phyloP scores from a whole-genome alignment of 2,329 filamentous ascomycete species.

The Coniochaeta ligniaria region DNA sequence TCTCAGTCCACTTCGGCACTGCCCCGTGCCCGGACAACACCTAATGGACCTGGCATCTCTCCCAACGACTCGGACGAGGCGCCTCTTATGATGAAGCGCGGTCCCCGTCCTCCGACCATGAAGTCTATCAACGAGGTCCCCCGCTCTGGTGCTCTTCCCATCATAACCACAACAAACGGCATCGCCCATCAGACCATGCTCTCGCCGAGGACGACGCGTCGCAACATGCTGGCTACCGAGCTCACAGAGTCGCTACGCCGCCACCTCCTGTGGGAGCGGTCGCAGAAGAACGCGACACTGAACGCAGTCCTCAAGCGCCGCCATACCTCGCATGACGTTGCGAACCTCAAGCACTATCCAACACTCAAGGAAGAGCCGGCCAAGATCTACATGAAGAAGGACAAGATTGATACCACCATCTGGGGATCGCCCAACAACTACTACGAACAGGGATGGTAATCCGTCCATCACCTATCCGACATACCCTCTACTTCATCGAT shows the following conservation, averaged over 20 bases:
- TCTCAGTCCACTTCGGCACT: conserved; percentile 60
- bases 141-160: conserved; percentile 66
- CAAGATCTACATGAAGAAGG: conserved; percentile 50
- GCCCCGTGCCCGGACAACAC: neutral
- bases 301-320: conserved; percentile 84
- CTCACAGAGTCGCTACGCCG: conserved; percentile 87
- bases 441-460: conserved; percentile 1
- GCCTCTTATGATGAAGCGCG: conserved; percentile 57
- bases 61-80: conserved; percentile 56
- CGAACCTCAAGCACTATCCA: conserved; percentile 78
- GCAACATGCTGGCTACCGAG: conserved; percentile 94
- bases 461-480: neutral
- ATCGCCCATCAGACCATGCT: conserved; percentile 63
- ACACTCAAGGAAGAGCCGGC: conserved; percentile 70
- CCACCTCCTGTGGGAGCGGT: conserved; percentile 89
- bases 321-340: conserved; percentile 85
- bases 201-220: conserved; percentile 83
- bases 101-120: conserved; percentile 38
- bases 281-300: conserved; percentile 85
- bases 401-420: conserved; percentile 48
- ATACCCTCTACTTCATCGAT: neutral
- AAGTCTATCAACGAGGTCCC: conserved; percentile 56
- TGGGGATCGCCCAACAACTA: neutral
- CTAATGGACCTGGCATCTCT: conserved; percentile 26
- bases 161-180: conserved; percentile 64